A percentile compares a stretch with the other conserved stretches of the same genome.
Conservation (phyloP, 2,329 filamentous ascomycete species). For the Blastomyces parvus region DNA sequence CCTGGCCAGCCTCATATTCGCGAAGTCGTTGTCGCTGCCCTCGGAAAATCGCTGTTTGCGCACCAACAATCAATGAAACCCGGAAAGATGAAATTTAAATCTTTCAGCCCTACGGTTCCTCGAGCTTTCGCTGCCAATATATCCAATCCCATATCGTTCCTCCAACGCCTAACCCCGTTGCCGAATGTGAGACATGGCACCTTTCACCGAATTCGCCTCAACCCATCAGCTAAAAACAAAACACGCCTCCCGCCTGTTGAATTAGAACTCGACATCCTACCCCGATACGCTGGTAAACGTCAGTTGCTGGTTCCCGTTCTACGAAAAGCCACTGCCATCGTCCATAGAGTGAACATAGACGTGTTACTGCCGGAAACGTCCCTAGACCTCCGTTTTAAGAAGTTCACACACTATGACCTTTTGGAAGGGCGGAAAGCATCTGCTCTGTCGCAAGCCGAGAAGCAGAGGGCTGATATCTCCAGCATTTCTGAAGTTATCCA, state of each 20-base stretch:
- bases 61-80: slow-evolving; percentile 19
- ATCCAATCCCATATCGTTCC: slow-evolving; percentile 26
- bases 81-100: slow-evolving; percentile 21
- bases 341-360: slow-evolving; percentile 27
- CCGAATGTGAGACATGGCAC: slow-evolving; percentile 13
- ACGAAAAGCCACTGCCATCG: slow-evolving; percentile 24
- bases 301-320: slow-evolving; percentile 16
- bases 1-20: slow-evolving; percentile 14
- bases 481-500: slow-evolving; percentile 20
- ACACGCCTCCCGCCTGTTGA: slow-evolving; percentile 21
- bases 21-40: slow-evolving; percentile 30
- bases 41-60: slow-evolving; percentile 33
- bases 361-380: slow-evolving; percentile 32
- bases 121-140: slow-evolving; percentile 28
- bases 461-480: slow-evolving; percentile 13
- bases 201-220: slow-evolving; percentile 26
- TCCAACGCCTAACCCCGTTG: slow-evolving; percentile 22
- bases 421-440: slow-evolving; percentile 12
- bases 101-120: slow-evolving; percentile 25
- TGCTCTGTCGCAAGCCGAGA: slow-evolving; percentile 6
- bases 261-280: slow-evolving; percentile 27
- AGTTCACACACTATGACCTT: slow-evolving; percentile 25
- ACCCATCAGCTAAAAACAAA: slow-evolving; percentile 23
- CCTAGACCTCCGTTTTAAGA: slow-evolving; percentile 33
- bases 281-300: background rate